Percentiles rank a stretch among this genome's conserved stretches.
phyloP scores from a whole-genome alignment of 306 rosid species.

The Trifolium dubium region DNA sequence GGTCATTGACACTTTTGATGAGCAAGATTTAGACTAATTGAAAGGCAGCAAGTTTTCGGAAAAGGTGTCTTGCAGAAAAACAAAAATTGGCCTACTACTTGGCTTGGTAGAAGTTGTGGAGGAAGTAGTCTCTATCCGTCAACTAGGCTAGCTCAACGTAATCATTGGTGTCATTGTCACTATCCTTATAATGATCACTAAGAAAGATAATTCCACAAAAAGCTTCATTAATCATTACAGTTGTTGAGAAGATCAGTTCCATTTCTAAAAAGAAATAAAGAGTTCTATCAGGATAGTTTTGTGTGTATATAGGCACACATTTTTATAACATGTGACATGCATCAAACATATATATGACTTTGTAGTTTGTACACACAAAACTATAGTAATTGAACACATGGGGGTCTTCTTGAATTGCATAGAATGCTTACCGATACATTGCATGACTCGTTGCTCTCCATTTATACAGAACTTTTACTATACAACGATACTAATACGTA shows the following conservation, averaged over 20 bases:
- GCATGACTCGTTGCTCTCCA: not conserved
- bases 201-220: slow-evolving; percentile 8
- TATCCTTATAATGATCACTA: not conserved
- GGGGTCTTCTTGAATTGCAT: not conserved
- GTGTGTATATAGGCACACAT: not conserved
- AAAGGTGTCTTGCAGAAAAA: not conserved
- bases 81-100: not conserved
- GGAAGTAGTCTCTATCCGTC: not conserved
- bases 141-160: not conserved
- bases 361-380: not conserved
- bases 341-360: not conserved
- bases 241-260: slow-evolving; percentile 1
- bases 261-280: not conserved
- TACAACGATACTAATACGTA: not conserved
- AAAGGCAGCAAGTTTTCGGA: not conserved
- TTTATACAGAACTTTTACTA: not conserved
- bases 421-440: not conserved
- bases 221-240: not conserved
- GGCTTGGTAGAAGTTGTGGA: not conserved
- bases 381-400: not conserved
- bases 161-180: not conserved
- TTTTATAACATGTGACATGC: not conserved
- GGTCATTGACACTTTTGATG: too few species aligned
- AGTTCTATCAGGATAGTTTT: not conserved
- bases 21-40: not conserved